These are phyloP conservation scores for Aureobasidium sp. DNA, from an alignment of 2,329 filamentous ascomycete genomes.

Conservation along the genomic window DNA sequence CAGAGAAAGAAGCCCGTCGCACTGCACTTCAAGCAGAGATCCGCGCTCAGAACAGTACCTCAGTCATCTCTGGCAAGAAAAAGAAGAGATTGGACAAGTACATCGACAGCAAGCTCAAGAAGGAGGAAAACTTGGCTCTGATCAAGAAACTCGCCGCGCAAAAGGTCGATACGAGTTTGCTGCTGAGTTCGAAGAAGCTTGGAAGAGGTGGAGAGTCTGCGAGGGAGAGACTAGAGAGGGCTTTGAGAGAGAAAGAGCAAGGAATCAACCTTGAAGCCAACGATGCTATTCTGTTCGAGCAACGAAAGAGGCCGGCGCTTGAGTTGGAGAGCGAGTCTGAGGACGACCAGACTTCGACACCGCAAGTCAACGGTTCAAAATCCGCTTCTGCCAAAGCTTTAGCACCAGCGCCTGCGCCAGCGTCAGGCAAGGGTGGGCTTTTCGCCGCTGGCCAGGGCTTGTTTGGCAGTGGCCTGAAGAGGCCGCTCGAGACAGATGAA, in stretches of 20 bases:
- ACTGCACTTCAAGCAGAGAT: conserved; percentile 45
- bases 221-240: conserved; percentile 56
- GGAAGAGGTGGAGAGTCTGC: conserved; percentile 66
- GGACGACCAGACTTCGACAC: conserved; percentile 10
- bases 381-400: background rate
- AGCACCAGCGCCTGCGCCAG: background rate
- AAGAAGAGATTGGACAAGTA: conserved; percentile 62
- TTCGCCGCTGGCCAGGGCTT: background rate
- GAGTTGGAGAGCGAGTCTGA: conserved; percentile 18
- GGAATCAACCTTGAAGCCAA: conserved; percentile 50
- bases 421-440: background rate
- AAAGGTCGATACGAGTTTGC: conserved; percentile 73
- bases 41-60: conserved; percentile 39
- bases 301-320: conserved; percentile 20
- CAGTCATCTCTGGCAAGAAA: conserved; percentile 54
- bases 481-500: conserved; percentile 72
- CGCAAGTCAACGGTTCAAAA: background rate
- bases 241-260: conserved; percentile 55
- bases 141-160: conserved; percentile 72
- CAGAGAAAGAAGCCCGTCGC: conserved; percentile 46
- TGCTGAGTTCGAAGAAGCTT: conserved; percentile 68
- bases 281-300: conserved; percentile 47
- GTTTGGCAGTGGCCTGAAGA: conserved; percentile 74
- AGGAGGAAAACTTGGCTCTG: conserved; percentile 81
- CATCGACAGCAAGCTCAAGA: conserved; percentile 83